Evolutionary conservation across 805 yeast species (phyloP).

Genomic region (Ogataea dorogensis): DNA sequence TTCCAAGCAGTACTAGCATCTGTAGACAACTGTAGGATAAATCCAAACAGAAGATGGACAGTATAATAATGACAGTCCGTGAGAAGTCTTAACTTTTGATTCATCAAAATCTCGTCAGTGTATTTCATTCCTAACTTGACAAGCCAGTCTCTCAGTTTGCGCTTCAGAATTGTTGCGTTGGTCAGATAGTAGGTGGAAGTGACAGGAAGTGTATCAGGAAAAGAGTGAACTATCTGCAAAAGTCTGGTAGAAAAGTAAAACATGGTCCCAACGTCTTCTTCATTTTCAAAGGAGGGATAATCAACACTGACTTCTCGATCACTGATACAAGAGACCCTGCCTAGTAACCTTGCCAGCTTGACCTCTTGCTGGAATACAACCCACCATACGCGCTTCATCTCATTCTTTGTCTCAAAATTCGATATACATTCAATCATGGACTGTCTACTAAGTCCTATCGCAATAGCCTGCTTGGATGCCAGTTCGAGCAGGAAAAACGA

Average conservation of each 20-base stretch:
- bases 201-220: background rate
- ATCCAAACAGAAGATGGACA: constrained; percentile 1
- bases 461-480: constrained; percentile 5
- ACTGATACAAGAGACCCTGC: constrained; percentile 3
- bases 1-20: background rate
- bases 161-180: background rate
- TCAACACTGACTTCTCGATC: constrained; percentile 2
- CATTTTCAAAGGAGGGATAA: constrained; percentile 4
- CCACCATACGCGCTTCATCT: constrained; percentile 8
- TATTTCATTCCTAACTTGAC: background rate
- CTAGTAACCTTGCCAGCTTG: constrained; percentile 1
- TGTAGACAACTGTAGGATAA: background rate
- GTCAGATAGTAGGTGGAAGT: background rate
- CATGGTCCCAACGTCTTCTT: constrained; percentile 1
- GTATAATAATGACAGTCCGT: constrained; percentile 1
- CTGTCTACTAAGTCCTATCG: constrained; percentile 5
- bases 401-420: constrained; percentile 1
- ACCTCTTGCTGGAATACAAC: constrained; percentile 7
- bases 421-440: constrained; percentile 6
- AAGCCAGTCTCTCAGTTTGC: background rate
- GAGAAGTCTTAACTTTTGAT: background rate
- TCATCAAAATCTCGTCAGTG: background rate
- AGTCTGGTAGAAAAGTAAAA: background rate
- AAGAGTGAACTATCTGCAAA: constrained; percentile 1
- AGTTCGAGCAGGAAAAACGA: constrained; percentile 4